These are phyloP conservation scores for Dendrocalamus sinicus DNA, from an alignment of 176 grass and related monocot species.

Conservation along the genomic window DNA sequence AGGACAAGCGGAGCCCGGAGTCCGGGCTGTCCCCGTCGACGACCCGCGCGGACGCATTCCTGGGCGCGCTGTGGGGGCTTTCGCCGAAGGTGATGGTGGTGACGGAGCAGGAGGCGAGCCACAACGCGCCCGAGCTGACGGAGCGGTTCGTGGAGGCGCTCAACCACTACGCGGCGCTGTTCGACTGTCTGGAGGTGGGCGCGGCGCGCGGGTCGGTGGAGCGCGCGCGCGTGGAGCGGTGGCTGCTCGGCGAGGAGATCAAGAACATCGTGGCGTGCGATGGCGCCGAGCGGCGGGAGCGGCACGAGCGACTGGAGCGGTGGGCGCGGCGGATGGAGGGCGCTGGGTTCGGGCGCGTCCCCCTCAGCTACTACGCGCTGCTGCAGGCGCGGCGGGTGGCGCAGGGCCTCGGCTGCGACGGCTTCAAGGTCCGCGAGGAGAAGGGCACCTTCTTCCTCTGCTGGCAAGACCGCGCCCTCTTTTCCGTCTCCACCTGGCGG, in stretches of 20 bases:
- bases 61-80: slow-evolving; percentile 60
- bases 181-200: slow-evolving; percentile 83
- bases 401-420: slow-evolving; percentile 68
- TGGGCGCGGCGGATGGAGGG: slow-evolving; percentile 70
- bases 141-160: slow-evolving; percentile 87
- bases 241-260: slow-evolving; percentile 84
- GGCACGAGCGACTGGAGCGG: slow-evolving; percentile 77
- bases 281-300: slow-evolving; percentile 68
- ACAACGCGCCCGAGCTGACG: slow-evolving; percentile 67
- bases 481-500: slow-evolving; percentile 87
- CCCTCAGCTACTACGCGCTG: slow-evolving; percentile 74
- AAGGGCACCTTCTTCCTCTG: slow-evolving; percentile 76
- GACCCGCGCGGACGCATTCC: slow-evolving; percentile 62
- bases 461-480: slow-evolving; percentile 87
- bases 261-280: slow-evolving; percentile 88
- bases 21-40: slow-evolving; percentile 44
- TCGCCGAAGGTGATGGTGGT: slow-evolving; percentile 77
- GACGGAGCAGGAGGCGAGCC: slow-evolving; percentile 89
- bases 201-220: slow-evolving; percentile 70
- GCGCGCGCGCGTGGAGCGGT: slow-evolving; percentile 77
- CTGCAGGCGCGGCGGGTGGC: slow-evolving; percentile 70
- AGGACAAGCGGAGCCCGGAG: slow-evolving; percentile 40
- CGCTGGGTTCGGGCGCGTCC: slow-evolving; percentile 55
- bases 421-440: slow-evolving; percentile 75
- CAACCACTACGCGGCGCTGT: slow-evolving; percentile 91